Evolutionary conservation across 139 green algal species (phyloP), one percentile per base, ranked within the genome.

Genomic region (Chlamydomonas asymmetrica): DNA sequence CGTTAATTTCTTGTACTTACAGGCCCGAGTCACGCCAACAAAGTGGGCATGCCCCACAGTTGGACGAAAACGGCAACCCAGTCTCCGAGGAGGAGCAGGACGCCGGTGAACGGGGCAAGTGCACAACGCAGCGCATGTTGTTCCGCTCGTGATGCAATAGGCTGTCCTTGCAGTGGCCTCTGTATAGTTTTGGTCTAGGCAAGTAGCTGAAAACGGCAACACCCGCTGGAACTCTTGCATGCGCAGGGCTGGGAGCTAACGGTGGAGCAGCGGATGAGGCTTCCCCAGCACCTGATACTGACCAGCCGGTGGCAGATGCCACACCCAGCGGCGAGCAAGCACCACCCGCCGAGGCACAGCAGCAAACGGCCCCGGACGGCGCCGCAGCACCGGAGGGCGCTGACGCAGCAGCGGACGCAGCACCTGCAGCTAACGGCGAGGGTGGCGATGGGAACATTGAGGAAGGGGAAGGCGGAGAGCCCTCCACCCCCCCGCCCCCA

Each of bases 211-310:
- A n/a, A n/a, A n/a, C n/a, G n/a, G n/a, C n/a, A n/a, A 34, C 40
- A 56, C 37, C 7, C 38, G 34, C 45, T 69, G 62, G 31, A 25
- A 9, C 8, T 38, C 48, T 23, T 69, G 10, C 62, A 49, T 49
- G 35, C 45, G 13, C 45, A 52, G 45, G 18, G 45, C 45, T 25
- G 18, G 64, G 7, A 39, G 25, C 43, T 40, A 43, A 23, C n/a
- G 27, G n/a, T 43, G 29, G 32, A 27, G 62, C 62, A 50, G 62
- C 62, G 45, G 62, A 43, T 68, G 62, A 20, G 6, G 68, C 41
- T 52, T 29, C 68, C n/a, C 23, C 68, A n/a, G 13, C 68, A 50
- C 13, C 68, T 65, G 50, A 66, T 22, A 59, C 18, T 65, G 50
- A 63, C 25, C 35, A 69, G 37, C 45, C 25, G 34, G 31, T 54